phyloP scores from a whole-genome alignment of 2,329 filamentous ascomycete species.

The Aureobasidium subglaciale region DNA sequence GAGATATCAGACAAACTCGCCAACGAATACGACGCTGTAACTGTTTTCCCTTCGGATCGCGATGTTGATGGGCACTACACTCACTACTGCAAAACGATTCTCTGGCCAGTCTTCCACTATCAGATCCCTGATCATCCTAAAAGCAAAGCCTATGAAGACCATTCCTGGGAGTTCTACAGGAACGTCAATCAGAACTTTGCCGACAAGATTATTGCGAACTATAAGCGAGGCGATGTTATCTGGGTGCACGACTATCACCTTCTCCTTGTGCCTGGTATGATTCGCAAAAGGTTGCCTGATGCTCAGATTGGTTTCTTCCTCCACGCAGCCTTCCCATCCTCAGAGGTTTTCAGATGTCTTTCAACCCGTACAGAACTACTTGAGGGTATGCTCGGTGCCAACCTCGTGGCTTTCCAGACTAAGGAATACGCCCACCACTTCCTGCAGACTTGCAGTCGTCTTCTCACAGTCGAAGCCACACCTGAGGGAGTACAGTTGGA shows the following conservation, averaged over 20 bases:
- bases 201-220: conserved; percentile 80
- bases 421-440: conserved; percentile 92
- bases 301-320: conserved; percentile 95
- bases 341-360: conserved; percentile 89
- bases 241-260: conserved; percentile 97
- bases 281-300: conserved; percentile 82
- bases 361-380: conserved; percentile 80
- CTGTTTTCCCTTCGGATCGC: conserved; percentile 80
- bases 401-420: conserved; percentile 89
- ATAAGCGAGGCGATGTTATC: conserved; percentile 86
- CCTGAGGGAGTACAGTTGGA: conserved; percentile 84
- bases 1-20: conserved; percentile 78
- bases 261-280: conserved; percentile 78
- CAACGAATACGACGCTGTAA: conserved; percentile 72
- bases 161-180: conserved; percentile 93
- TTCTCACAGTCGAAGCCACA: conserved; percentile 84
- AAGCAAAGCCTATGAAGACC: conserved; percentile 95
- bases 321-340: conserved; percentile 91
- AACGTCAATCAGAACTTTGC: conserved; percentile 90
- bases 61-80: conserved; percentile 93
- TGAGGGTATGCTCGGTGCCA: conserved; percentile 87
- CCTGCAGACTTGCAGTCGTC: conserved; percentile 85
- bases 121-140: conserved; percentile 97
- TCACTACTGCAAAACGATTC: conserved; percentile 94
- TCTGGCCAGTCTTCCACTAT: conserved; percentile 98